Evolutionary conservation across 1,284 basidiomycete species (phyloP).

Genomic region (Austroboletus novae-zelandiae): DNA sequence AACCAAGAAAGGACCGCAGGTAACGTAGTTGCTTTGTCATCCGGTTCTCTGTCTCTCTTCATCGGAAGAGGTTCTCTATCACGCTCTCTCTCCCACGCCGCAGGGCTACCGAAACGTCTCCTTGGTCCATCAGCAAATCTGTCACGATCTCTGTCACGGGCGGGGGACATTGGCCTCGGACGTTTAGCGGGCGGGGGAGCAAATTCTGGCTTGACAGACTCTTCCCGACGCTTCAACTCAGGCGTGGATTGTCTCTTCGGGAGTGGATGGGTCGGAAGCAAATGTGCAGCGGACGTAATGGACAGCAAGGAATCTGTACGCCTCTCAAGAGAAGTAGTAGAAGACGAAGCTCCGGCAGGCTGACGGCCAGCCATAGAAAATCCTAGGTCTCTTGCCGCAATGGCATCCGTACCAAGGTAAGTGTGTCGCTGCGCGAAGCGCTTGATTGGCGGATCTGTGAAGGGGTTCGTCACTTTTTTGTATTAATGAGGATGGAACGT

Average conservation of each 20-base stretch:
- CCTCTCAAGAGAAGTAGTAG: constrained; percentile 35
- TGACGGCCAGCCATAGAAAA: constrained; percentile 54
- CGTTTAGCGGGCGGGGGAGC: constrained; percentile 51
- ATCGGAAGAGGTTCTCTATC: constrained; percentile 42
- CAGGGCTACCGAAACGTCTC: constrained; percentile 44
- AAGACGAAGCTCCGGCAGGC: constrained; percentile 22
- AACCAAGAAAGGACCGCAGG: constrained; percentile 81
- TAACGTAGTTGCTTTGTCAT: constrained; percentile 53
- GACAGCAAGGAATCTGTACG: constrained; percentile 51
- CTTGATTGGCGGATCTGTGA: constrained; percentile 81
- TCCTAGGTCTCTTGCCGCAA: constrained; percentile 87
- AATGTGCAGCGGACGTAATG: constrained; percentile 34
- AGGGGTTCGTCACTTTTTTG: not conserved
- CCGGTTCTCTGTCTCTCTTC: constrained; percentile 44
- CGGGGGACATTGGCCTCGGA: constrained; percentile 49
- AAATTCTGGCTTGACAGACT: constrained; percentile 38
- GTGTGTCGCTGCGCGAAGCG: constrained; percentile 88
- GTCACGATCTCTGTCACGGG: constrained; percentile 49
- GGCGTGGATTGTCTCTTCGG: constrained; percentile 25
- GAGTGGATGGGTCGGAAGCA: constrained; percentile 19
- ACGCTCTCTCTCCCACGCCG: constrained; percentile 47
- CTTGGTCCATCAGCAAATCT: constrained; percentile 45
- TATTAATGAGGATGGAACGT: not conserved
- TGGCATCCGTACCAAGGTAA: constrained; percentile 87
- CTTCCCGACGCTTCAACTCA: constrained; percentile 46